Evolutionary conservation across 805 yeast genomes (phyloP).

Genomic region (Candida chauliodis): DNA sequence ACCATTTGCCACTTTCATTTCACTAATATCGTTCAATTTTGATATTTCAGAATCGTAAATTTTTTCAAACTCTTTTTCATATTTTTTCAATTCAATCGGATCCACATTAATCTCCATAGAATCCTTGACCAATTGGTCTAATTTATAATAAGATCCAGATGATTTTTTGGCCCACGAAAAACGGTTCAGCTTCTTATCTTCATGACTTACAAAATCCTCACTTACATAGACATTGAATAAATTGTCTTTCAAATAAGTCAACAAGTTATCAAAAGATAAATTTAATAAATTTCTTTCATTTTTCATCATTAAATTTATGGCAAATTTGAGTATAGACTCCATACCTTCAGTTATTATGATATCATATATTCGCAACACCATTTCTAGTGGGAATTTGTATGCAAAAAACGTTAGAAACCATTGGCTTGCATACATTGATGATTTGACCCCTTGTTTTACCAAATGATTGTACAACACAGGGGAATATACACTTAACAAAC

Average conservation of each 20-base stretch:
- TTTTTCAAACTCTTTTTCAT: conserved; percentile 69
- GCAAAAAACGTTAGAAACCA: conserved; percentile 97
- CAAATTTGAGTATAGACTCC: conserved; percentile 81
- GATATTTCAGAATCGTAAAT: conserved; percentile 66
- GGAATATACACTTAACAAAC: conserved; percentile 70
- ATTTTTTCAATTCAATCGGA: conserved; percentile 70
- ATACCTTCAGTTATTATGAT: conserved; percentile 86
- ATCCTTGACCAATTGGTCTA: conserved; percentile 73
- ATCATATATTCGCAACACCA: conserved; percentile 85
- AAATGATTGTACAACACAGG: conserved; percentile 77
- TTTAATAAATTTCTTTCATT: conserved; percentile 57
- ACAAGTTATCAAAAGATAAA: conserved; percentile 70
- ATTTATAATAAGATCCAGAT: conserved; percentile 43
- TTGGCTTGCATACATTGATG: conserved; percentile 96
- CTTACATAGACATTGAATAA: conserved; percentile 68
- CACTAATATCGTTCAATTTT: conserved; percentile 59
- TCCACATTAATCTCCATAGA: conserved; percentile 70
- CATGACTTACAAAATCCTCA: conserved; percentile 27
- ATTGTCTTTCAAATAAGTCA: conserved; percentile 75
- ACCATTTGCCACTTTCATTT: conserved; percentile 62
- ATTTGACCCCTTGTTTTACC: conserved; percentile 78
- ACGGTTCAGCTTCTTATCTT: conserved; percentile 12
- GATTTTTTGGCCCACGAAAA: conserved; percentile 23
- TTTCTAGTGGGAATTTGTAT: conserved; percentile 86
- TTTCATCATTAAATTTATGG: conserved; percentile 71